Evolutionary conservation across 805 yeast species (phyloP).

Genomic region (Dipodascopsis uninucleata): DNA sequence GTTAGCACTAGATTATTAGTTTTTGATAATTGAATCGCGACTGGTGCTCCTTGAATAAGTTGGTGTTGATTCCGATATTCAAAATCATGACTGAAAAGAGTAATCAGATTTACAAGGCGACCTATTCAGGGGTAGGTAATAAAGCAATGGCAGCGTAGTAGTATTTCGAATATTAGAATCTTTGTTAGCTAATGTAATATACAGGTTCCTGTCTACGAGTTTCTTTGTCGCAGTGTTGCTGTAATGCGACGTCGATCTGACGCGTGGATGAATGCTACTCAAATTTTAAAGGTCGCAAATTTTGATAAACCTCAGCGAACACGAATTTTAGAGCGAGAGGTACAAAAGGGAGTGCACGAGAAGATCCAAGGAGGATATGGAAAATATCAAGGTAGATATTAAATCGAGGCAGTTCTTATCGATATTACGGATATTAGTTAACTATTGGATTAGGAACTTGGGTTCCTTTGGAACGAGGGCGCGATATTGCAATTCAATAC

Average conservation of each 20-base stretch:
- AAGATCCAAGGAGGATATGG: slow-evolving; percentile 98
- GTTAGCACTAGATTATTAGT: too few relatives aligned
- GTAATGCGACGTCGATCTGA: slow-evolving; percentile 87
- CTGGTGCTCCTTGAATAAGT: background rate
- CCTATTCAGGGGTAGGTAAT: slow-evolving; percentile 40
- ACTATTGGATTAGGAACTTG: slow-evolving; percentile 68
- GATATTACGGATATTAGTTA: slow-evolving; percentile 69
- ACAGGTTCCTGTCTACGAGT: slow-evolving; percentile 45
- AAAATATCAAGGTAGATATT: slow-evolving; percentile 72
- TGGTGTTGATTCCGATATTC: background rate
- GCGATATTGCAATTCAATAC: slow-evolving; percentile 59
- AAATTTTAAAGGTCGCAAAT: slow-evolving; percentile 85
- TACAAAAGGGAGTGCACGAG: slow-evolving; percentile 85
- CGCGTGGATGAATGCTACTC: slow-evolving; percentile 97
- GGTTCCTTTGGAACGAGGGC: slow-evolving; percentile 82
- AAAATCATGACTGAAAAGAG: slow-evolving; percentile 16
- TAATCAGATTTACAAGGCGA: slow-evolving; percentile 40
- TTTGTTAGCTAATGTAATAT: too few relatives aligned
- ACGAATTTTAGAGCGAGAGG: slow-evolving; percentile 85
- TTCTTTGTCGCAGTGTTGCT: slow-evolving; percentile 65
- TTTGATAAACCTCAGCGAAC: slow-evolving; percentile 94
- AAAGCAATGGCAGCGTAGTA: background rate
- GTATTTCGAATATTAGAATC: background rate
- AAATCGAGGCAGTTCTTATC: slow-evolving; percentile 98
- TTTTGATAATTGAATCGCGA: too few relatives aligned